phyloP scores from a whole-genome alignment of 2,329 filamentous ascomycete genomes.

The Bisporella sp. region DNA sequence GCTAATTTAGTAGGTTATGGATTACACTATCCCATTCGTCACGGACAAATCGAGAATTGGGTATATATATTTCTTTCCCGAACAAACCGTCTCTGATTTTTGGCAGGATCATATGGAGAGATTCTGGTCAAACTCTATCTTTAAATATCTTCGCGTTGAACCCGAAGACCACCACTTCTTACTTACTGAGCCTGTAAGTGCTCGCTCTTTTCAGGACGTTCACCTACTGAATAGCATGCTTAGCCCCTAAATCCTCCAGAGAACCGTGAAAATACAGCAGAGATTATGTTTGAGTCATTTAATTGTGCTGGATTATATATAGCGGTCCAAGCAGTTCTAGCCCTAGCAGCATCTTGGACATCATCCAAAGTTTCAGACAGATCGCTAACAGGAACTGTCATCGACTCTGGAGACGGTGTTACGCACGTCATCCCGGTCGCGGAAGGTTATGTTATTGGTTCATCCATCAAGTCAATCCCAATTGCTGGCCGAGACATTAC shows the following conservation, averaged over 20 bases:
- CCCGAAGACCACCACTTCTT: slow-evolving; percentile 99
- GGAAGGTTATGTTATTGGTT: slow-evolving; percentile 97
- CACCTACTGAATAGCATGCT: not conserved
- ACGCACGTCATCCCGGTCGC: slow-evolving; percentile 98
- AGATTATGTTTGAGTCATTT: slow-evolving; percentile 99
- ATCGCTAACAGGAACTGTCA: slow-evolving; percentile 93
- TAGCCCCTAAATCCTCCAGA: slow-evolving; percentile 95
- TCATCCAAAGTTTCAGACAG: slow-evolving; percentile 96
- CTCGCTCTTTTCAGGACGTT: not conserved
- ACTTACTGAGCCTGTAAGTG: slow-evolving; percentile 83
- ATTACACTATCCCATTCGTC: slow-evolving; percentile 93
- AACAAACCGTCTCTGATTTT: slow-evolving; percentile 12
- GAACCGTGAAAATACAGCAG: slow-evolving; percentile 97
- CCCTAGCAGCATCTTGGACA: slow-evolving; percentile 95
- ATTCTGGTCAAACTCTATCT: slow-evolving; percentile 99
- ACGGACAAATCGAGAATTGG: slow-evolving; percentile 99
- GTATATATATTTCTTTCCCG: slow-evolving; percentile 39
- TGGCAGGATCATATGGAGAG: slow-evolving; percentile 93
- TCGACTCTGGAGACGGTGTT: slow-evolving; percentile 97
- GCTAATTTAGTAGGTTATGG: slow-evolving; percentile 63
- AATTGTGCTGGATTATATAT: slow-evolving; percentile 99
- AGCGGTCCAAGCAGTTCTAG: slow-evolving; percentile 93
- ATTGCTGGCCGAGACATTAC: slow-evolving; percentile 98
- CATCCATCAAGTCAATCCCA: slow-evolving; percentile 97
- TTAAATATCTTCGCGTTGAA: slow-evolving; percentile 97